Evolutionary conservation across 768 basidiomycete species (phyloP).

Genomic region (Gymnopilus junonius): DNA sequence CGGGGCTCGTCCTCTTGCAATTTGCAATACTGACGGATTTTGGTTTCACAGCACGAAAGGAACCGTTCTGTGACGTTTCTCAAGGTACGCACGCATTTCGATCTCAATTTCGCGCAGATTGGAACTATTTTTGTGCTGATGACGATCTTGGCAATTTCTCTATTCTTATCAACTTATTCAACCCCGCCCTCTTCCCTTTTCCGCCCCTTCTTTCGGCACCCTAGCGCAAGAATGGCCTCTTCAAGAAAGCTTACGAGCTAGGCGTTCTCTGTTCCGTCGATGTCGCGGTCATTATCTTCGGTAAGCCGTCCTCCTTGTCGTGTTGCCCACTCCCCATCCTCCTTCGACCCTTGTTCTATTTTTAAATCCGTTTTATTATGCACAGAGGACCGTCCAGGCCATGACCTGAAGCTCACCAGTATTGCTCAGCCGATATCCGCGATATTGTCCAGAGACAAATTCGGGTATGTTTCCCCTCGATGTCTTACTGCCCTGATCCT

Average conservation of each 20-base stretch:
- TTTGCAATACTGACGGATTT: not conserved
- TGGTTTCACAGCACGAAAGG: slow-evolving; percentile 61
- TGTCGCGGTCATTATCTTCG: slow-evolving; percentile 76
- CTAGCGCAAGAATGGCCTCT: slow-evolving; percentile 75
- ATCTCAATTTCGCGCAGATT: slow-evolving; percentile 8
- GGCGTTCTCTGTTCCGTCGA: slow-evolving; percentile 81
- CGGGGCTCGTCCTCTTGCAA: not conserved
- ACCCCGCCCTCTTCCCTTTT: slow-evolving; percentile 2
- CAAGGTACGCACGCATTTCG: slow-evolving; percentile 47
- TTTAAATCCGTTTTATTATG: slow-evolving; percentile 18
- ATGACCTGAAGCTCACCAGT: slow-evolving; percentile 75
- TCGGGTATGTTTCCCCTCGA: slow-evolving; percentile 36
- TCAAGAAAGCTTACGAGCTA: slow-evolving; percentile 81
- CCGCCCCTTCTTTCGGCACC: not conserved
- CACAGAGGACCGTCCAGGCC: slow-evolving; percentile 64
- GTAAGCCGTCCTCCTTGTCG: slow-evolving; percentile 38
- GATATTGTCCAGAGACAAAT: slow-evolving; percentile 65
- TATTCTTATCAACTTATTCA: slow-evolving; percentile 24
- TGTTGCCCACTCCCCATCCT: not conserved
- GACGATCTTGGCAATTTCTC: slow-evolving; percentile 24
- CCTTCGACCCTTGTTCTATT: slow-evolving; percentile 24
- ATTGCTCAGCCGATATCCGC: slow-evolving; percentile 63
- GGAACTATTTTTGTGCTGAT: slow-evolving; percentile 30
- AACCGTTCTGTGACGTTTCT: slow-evolving; percentile 78
- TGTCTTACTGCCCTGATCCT: slow-evolving; percentile 20